Base-by-base conservation (phyloP, 2,329 filamentous ascomycete genomes). In the Penicillium sp. region DNA sequence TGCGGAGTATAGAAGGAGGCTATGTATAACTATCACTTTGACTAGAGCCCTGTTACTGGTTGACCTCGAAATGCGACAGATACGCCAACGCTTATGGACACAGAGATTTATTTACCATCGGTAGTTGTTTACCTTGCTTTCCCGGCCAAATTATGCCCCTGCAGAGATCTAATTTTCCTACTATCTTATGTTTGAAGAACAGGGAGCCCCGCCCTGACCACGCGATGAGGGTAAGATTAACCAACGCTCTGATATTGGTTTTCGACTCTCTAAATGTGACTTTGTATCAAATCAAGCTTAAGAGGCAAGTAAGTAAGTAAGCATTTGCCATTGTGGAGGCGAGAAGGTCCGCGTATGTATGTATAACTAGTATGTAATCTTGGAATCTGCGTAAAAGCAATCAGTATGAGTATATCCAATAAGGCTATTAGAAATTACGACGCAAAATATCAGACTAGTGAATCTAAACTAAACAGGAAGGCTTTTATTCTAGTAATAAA, bases 121-220 rank as follows among this genome's bases (percentile, higher is more conserved):
- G 55, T 52, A 60, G 39, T 36, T 55, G 31, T 44, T 38, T 1
- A 36, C 19, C 36, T 27, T 39, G 29, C 44, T 35, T 19, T 53
- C 43, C 55, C 58, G 58, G 4, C 5, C 33, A 15, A 47, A 48
- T 61, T 53, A 53, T 45, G 58, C 58, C 41, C 48, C 12, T 51
- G 9, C 9, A 29, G n/a, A 13, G 12, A 13, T 42, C 39, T 17
- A 42, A 23, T 42, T 15, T 25, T 13, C 19, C 10, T 15, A 7
- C 3, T 17, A 42, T 15, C 21, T 15, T 8, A 23, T n/a, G n/a
- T n/a, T n/a, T n/a, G n/a, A 42, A 42, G 25, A 4, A 19, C 39
- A 25, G 3, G 6, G 21, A 21, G 7, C 7, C 21, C 7, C 2
- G 6, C 21, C 38, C 12, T 23, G 12, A 25, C 21, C 39, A 15